These are phyloP conservation scores for Solanum acaule DNA, from an alignment of 257 asterid genomes.

Conservation along the genomic window DNA sequence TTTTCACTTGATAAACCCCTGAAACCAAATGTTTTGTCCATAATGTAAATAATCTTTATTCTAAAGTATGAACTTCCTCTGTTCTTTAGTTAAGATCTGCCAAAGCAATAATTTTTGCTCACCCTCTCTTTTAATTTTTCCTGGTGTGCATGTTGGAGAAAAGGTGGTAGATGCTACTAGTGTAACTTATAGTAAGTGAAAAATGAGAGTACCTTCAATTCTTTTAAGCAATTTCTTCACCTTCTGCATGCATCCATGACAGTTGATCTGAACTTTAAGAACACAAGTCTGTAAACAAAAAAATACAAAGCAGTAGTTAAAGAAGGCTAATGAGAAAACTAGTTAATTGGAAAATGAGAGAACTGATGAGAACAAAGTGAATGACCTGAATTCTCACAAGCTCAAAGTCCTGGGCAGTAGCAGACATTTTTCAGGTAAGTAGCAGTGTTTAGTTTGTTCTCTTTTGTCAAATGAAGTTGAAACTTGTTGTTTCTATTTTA, in stretches of 20 bases:
- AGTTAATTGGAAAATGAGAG: neutral
- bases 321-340: neutral
- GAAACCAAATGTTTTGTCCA: neutral
- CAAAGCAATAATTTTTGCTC: neutral
- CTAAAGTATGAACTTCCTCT: neutral
- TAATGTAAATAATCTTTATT: neutral
- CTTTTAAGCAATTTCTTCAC: constrained; percentile 51
- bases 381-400: constrained; percentile 26
- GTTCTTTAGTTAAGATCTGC: neutral
- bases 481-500: neutral
- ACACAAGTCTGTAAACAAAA: constrained; percentile 30
- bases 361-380: neutral
- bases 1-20: constrained; percentile 55
- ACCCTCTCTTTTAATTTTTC: neutral
- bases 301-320: neutral
- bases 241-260: constrained; percentile 56
- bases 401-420: constrained; percentile 14
- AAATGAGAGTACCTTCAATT: constrained; percentile 36
- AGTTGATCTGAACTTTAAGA: constrained; percentile 66
- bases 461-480: neutral
- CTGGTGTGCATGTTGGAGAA: neutral
- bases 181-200: neutral
- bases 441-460: neutral
- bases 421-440: constrained; percentile 14
- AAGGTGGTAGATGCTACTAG: neutral